Base-by-base conservation (phyloP, 805 yeast genomes). In the Ogataea nonfermentans region DNA sequence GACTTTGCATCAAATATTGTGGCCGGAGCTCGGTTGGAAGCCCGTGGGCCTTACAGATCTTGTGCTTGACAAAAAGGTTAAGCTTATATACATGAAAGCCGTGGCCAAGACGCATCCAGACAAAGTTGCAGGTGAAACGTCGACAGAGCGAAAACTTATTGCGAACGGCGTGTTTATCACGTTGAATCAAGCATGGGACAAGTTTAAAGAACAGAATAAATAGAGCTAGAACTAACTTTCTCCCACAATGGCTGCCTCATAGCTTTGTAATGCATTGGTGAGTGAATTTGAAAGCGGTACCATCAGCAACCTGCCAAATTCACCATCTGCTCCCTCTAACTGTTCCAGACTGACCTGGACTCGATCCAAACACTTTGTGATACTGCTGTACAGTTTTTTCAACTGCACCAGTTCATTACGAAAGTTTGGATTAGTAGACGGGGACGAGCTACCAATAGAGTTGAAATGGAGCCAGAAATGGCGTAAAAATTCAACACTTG, bases 121-220 rank as follows among this genome's bases (percentile, higher is more conserved):
- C 61, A 93, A 93, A 60, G 66, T 90, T 16, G 68, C 78, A 6
- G 56, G 63, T n/a, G 61, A 63, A 15, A 76, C 82, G 2, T 66
- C 80, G 6, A 67, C 79, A 5, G 95, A 88, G 53, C 76, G 78
- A 41, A 81, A 83, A 57, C 75, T 91, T 81, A 71, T 91, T 32
- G 93, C 97, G 11, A 91, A 90, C 52, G 79, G 79, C 16, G 91
- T 91, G 0, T 93, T 93, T 57, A 84, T 89, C 27, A 71, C 80
- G 0, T 67, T 93, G 46, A 91, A 89, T 61, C 75, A 79, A 50
- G 89, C 97, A 2, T 93, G 99, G 98, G 97, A 87, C 50, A 64
- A 61, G 14, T 89, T 88, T 60, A 84, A 82, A 53, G 65, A 59
- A 16, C 36, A 29, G 13, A 20, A 36, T 29, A 37, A 12, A 42